These are phyloP conservation scores for Termitomyces sp. DNA, from an alignment of 768 basidiomycete species.

Conservation along the genomic window DNA sequence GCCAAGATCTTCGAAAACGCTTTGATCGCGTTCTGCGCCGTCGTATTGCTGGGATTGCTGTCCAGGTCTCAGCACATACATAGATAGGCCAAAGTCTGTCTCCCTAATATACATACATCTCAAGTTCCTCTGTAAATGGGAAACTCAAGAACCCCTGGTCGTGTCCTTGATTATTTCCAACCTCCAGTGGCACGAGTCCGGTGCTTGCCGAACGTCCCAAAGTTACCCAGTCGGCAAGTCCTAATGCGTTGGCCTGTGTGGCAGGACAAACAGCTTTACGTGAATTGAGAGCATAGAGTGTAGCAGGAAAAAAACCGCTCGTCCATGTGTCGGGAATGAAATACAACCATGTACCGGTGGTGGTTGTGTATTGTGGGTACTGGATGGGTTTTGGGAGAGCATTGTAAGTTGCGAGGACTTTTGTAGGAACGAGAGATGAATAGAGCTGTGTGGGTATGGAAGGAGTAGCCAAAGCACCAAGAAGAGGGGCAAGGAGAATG, in stretches of 20 bases:
- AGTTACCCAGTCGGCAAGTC: slow-evolving; percentile 46
- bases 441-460: slow-evolving; percentile 45
- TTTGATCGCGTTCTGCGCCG: slow-evolving; percentile 52
- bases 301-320: slow-evolving; percentile 62
- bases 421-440: slow-evolving; percentile 51
- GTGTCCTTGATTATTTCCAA: slow-evolving; percentile 46
- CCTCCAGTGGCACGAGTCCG: slow-evolving; percentile 46
- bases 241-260: slow-evolving; percentile 28
- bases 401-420: slow-evolving; percentile 51
- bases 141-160: slow-evolving; percentile 65
- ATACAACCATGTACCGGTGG: slow-evolving; percentile 44
- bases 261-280: slow-evolving; percentile 43
- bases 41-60: slow-evolving; percentile 53
- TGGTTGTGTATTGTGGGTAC: slow-evolving; percentile 44
- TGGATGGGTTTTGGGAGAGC: slow-evolving; percentile 32
- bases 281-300: slow-evolving; percentile 53
- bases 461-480: slow-evolving; percentile 14
- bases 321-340: slow-evolving; percentile 61
- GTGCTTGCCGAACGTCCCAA: slow-evolving; percentile 49
- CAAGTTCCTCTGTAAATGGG: slow-evolving; percentile 59
- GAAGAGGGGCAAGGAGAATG: slow-evolving; percentile 10
- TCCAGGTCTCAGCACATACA: background rate
- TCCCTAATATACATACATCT: slow-evolving; percentile 33
- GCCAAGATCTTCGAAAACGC: slow-evolving; percentile 55
- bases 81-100: background rate